Evolutionary conservation across 805 yeast genomes (phyloP).

Genomic region (Cyberlindnera saturnus): DNA sequence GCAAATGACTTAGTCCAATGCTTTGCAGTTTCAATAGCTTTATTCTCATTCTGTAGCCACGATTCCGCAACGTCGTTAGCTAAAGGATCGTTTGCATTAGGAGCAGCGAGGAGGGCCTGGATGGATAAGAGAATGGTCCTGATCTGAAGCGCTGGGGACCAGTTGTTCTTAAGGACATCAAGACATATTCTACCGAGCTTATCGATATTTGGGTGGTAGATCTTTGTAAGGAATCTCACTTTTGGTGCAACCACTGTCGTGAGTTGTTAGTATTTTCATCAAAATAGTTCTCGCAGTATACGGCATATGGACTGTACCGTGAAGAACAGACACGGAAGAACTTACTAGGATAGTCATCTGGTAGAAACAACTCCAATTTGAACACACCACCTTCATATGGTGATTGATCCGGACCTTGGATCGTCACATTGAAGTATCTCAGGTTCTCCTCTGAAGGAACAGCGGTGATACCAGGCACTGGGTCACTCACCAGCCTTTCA

Average conservation of each 20-base stretch:
- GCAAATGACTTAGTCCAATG: constrained; percentile 31
- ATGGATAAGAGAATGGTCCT: constrained; percentile 86
- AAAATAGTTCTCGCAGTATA: too few species aligned
- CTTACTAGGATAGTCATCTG: constrained; percentile 89
- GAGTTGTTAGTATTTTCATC: constrained; percentile 9
- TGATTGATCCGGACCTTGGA: constrained; percentile 86
- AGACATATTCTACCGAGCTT: constrained; percentile 91
- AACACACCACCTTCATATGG: constrained; percentile 88
- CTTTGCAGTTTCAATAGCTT: constrained; percentile 74
- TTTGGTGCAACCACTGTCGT: constrained; percentile 82
- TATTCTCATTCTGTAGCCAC: constrained; percentile 82
- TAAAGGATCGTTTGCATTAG: constrained; percentile 96
- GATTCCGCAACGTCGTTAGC: constrained; percentile 97
- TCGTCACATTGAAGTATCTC: constrained; percentile 85
- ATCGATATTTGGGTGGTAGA: constrained; percentile 96
- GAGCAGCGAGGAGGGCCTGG: constrained; percentile 91
- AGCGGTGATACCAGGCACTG: constrained; percentile 94
- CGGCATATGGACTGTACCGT: too few species aligned
- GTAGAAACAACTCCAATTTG: constrained; percentile 78
- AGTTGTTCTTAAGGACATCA: constrained; percentile 88
- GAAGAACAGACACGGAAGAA: not conserved
- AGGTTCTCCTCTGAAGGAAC: constrained; percentile 91
- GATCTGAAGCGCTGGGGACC: constrained; percentile 97
- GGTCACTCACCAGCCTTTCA: constrained; percentile 85
- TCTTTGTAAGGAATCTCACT: constrained; percentile 86